phyloP scores from a whole-genome alignment of 495 filamentous ascomycete genomes.

The Aspergillus coremiiformis region DNA sequence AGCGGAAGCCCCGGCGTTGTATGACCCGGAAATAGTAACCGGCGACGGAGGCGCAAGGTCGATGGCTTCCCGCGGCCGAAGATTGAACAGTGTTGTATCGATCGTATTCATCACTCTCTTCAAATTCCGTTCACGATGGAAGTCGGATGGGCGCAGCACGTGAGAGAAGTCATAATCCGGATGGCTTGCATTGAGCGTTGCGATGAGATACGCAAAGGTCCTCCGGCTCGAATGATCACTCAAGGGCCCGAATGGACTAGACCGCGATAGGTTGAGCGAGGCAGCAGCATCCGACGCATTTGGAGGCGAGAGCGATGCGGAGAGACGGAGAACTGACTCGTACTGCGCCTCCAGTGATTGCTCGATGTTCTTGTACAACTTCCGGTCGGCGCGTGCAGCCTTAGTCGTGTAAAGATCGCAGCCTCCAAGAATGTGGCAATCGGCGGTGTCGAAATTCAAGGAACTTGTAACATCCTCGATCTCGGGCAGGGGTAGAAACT shows the following conservation, averaged over 20 bases:
- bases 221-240: constrained; percentile 79
- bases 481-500: constrained; percentile 88
- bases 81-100: constrained; percentile 75
- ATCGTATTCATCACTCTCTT: constrained; percentile 73
- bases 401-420: constrained; percentile 98
- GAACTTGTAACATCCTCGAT: constrained; percentile 84
- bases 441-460: constrained; percentile 87
- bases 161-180: constrained; percentile 97
- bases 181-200: constrained; percentile 94
- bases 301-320: constrained; percentile 73
- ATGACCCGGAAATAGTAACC: constrained; percentile 37
- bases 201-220: constrained; percentile 92
- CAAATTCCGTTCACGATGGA: constrained; percentile 68
- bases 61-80: constrained; percentile 56
- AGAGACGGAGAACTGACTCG: constrained; percentile 74
- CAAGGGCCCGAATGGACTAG: constrained; percentile 84
- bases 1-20: constrained; percentile 29
- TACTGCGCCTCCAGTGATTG: constrained; percentile 81
- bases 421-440: constrained; percentile 80
- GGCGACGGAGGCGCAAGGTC: constrained; percentile 41
- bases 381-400: constrained; percentile 88
- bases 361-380: constrained; percentile 92
- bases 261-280: constrained; percentile 67
- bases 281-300: constrained; percentile 46
- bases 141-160: constrained; percentile 78